Percentiles rank a stretch among this genome's conserved stretches.
These are phyloP conservation scores for Lagenidium sp. DNA, from an alignment of 352 stramenopile species.

Conservation along the genomic window DNA sequence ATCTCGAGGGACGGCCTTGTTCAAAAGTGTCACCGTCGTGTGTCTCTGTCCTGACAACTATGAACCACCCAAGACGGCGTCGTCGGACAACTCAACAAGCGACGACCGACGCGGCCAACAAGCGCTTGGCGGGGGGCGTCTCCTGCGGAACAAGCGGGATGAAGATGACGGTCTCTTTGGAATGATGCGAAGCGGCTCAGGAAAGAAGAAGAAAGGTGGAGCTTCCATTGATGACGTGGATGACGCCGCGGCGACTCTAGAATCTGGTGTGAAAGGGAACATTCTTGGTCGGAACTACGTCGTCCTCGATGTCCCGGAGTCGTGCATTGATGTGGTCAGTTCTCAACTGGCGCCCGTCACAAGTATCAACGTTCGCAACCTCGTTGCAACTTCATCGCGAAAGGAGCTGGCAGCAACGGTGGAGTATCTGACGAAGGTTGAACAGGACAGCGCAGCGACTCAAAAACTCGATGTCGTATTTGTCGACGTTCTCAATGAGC, in stretches of 20 bases:
- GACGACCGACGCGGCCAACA: neutral
- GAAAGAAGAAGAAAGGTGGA: conserved; percentile 9
- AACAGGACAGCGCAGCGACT: conserved; percentile 42
- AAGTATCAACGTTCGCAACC: conserved; percentile 47
- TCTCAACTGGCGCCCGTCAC: conserved; percentile 16
- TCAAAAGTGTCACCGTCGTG: conserved; percentile 68
- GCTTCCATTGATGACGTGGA: neutral
- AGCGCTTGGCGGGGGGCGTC: neutral
- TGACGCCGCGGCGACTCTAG: conserved; percentile 31
- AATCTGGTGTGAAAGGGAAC: conserved; percentile 37
- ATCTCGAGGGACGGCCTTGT: conserved; percentile 28
- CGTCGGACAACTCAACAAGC: neutral
- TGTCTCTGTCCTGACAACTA: conserved; percentile 64
- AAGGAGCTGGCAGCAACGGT: conserved; percentile 67
- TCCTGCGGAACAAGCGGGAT: conserved; percentile 12
- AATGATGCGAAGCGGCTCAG: neutral
- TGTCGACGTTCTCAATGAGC: conserved; percentile 61
- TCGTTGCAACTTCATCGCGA: conserved; percentile 51
- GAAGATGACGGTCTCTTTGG: too few relatives aligned
- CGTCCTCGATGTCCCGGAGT: conserved; percentile 70
- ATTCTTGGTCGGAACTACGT: conserved; percentile 60
- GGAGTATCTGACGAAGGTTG: conserved; percentile 65
- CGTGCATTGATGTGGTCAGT: conserved; percentile 64
- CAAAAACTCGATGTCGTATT: conserved; percentile 37
- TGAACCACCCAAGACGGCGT: conserved; percentile 25